Conservation (phyloP, 2,329 filamentous ascomycete genomes). For the Kalmusia sp. region DNA sequence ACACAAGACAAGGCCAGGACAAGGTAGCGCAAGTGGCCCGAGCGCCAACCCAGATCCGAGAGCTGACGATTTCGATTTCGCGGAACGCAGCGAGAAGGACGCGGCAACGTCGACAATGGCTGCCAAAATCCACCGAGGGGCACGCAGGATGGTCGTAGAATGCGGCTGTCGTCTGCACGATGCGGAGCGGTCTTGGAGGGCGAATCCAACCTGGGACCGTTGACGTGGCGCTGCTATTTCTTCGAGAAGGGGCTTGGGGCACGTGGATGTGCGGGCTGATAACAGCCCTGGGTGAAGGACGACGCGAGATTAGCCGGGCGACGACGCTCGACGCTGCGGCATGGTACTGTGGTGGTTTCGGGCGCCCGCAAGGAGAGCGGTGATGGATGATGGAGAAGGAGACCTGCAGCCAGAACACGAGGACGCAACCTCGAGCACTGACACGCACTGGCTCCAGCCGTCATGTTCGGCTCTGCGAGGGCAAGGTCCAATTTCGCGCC, state of each 20-base stretch:
- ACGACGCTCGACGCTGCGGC: conserved; percentile 24
- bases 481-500: conserved; percentile 25
- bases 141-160: conserved; percentile 19
- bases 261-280: conserved; percentile 27
- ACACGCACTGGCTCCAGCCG: conserved; percentile 11
- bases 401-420: conserved; percentile 32
- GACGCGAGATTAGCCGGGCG: conserved; percentile 25
- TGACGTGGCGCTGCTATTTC: conserved; percentile 42
- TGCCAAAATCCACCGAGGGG: background rate
- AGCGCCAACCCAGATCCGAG: conserved; percentile 3
- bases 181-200: background rate
- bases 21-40: conserved; percentile 2
- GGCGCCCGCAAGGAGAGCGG: conserved; percentile 27
- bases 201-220: conserved; percentile 22
- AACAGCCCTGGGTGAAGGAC: conserved; percentile 1
- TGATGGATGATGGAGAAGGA: conserved; percentile 30
- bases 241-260: conserved; percentile 24
- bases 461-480: conserved; percentile 20
- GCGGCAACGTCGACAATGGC: background rate
- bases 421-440: conserved; percentile 23
- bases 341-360: conserved; percentile 28
- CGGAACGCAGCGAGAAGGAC: background rate
- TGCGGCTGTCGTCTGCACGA: background rate
- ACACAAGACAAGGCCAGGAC: background rate
- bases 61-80: conserved; percentile 1